A percentile compares a stretch with the other conserved stretches of the same genome.
Evolutionary conservation across 1,284 basidiomycete genomes (phyloP).

Genomic region (Stereum hirsutum): DNA sequence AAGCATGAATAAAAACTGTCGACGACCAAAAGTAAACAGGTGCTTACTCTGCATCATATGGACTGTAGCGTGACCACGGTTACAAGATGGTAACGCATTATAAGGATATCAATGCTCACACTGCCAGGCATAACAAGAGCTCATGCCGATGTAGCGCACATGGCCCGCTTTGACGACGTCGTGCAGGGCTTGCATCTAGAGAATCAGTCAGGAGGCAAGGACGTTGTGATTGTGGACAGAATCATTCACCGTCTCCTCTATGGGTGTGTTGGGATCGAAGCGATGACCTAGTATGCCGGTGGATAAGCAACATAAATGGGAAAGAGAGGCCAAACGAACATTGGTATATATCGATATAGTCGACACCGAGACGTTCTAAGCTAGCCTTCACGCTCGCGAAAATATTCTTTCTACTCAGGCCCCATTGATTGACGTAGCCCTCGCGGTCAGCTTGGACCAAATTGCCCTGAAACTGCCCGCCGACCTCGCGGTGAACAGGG

Average conservation of each 20-base stretch:
- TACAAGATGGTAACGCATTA: not conserved
- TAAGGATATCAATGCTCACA: conserved; percentile 1
- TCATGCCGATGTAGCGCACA: conserved; percentile 10
- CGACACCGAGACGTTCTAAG: conserved; percentile 23
- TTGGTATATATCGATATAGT: conserved; percentile 28
- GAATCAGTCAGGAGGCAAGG: not conserved
- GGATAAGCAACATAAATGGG: no score
- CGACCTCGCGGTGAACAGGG: not conserved
- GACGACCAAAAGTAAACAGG: not conserved
- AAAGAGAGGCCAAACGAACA: no score
- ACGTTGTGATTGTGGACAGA: not conserved
- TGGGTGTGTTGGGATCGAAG: conserved; percentile 2
- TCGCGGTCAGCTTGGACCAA: not conserved
- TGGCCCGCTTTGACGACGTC: conserved; percentile 7
- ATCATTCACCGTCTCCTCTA: conserved; percentile 1
- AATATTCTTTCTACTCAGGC: conserved; percentile 15
- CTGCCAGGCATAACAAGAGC: conserved; percentile 8
- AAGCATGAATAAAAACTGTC: not conserved
- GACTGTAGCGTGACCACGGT: not conserved
- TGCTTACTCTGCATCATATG: conserved; percentile 6
- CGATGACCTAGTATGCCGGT: conserved; percentile 3
- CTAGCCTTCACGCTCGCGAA: conserved; percentile 29
- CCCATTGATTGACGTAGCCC: conserved; percentile 4
- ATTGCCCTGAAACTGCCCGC: not conserved
- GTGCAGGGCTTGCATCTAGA: conserved; percentile 8